Conservation (phyloP, 208 protist species). For the Leishmania tropica region DNA sequence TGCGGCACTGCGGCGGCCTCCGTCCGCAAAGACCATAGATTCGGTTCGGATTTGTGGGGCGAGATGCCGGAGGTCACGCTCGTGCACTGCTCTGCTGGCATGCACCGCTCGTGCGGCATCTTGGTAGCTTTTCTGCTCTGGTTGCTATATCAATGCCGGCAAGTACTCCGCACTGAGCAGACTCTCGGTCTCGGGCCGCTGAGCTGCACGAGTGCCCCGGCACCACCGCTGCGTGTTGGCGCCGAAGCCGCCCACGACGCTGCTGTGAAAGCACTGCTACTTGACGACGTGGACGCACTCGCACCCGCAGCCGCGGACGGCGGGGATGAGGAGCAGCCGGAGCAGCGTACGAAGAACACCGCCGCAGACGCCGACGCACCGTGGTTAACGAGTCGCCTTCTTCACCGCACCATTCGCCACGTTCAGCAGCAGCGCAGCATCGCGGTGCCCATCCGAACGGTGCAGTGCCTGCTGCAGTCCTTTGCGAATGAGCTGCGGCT, state of each 20-base stretch:
- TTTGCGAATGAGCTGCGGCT: slow-evolving; percentile 54
- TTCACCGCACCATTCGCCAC: slow-evolving; percentile 39
- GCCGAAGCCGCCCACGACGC: neutral
- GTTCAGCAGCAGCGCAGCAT: slow-evolving; percentile 56
- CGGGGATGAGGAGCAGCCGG: neutral
- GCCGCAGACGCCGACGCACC: neutral
- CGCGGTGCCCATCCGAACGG: slow-evolving; percentile 61
- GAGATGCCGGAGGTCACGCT: slow-evolving; percentile 28
- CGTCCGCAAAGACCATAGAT: neutral
- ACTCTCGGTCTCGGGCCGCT: neutral
- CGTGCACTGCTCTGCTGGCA: slow-evolving; percentile 85
- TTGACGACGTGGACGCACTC: neutral
- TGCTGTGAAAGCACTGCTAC: neutral
- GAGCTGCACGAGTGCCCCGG: neutral
- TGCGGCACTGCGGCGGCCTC: slow-evolving; percentile 8
- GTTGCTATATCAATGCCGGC: slow-evolving; percentile 46
- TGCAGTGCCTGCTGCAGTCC: slow-evolving; percentile 48
- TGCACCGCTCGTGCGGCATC: slow-evolving; percentile 82
- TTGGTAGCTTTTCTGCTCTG: slow-evolving; percentile 71
- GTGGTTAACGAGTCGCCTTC: slow-evolving; percentile 21
- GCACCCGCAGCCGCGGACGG: neutral
- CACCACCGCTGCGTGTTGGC: neutral
- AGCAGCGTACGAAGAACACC: neutral
- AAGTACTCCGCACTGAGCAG: slow-evolving; percentile 13
- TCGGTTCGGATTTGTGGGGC: neutral